A percentile compares a stretch with the other conserved stretches of the same genome.
phyloP scores from a whole-genome alignment of 2,329 filamentous ascomycete species.

The Diaporthe longicolla region DNA sequence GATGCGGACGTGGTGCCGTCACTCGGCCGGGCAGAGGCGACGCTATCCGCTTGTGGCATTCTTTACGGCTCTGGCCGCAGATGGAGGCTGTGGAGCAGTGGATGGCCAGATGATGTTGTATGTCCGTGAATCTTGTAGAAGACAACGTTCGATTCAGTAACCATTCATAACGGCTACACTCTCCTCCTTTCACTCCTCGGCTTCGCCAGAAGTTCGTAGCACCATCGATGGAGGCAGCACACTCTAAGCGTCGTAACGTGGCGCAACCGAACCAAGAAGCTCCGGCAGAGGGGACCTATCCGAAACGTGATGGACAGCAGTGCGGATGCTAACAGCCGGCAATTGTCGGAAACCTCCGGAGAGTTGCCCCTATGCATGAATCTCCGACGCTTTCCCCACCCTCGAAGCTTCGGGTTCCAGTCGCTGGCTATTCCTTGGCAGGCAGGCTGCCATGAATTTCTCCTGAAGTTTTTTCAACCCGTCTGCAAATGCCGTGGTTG shows the following conservation, averaged over 20 bases:
- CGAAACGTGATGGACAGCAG: not conserved
- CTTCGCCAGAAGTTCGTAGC: not conserved
- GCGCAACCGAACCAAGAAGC: too few relatives aligned
- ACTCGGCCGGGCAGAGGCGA: conserved; percentile 8
- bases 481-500: too few relatives aligned
- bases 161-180: not conserved
- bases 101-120: not conserved
- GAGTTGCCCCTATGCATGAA: not conserved
- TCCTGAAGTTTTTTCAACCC: too few relatives aligned
- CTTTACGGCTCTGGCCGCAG: not conserved
- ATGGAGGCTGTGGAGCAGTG: not conserved
- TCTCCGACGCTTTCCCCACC: not conserved
- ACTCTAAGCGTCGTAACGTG: not conserved
- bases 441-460: too few relatives aligned
- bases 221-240: not conserved
- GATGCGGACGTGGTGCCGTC: not conserved
- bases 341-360: conserved; percentile 12
- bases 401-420: too few relatives aligned
- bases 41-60: conserved; percentile 4
- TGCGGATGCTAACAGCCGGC: not conserved
- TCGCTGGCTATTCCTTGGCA: too few relatives aligned
- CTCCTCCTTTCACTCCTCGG: not conserved
- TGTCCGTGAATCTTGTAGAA: not conserved
- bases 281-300: too few relatives aligned
- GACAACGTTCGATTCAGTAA: not conserved